Percentiles rank a stretch among this genome's conserved stretches.
These are phyloP conservation scores for Novymonas esmeraldas DNA, from an alignment of 208 protist species.

Conservation along the genomic window DNA sequence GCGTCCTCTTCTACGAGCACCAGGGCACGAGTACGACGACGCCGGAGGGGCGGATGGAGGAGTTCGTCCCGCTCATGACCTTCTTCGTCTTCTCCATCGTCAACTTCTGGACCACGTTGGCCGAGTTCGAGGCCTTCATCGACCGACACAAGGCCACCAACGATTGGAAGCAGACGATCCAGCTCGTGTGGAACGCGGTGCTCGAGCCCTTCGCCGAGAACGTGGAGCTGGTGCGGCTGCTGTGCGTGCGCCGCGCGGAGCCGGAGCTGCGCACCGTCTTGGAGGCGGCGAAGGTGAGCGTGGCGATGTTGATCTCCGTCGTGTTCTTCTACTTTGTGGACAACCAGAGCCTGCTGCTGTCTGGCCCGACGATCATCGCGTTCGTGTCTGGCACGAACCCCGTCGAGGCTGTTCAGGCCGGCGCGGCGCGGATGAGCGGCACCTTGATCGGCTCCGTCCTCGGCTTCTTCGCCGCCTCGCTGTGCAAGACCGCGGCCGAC, in stretches of 20 bases:
- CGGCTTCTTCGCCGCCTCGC: conserved; percentile 72
- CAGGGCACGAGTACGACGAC: conserved; percentile 7
- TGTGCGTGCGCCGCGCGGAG: conserved; percentile 40
- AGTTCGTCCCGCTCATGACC: conserved; percentile 83
- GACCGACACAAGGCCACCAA: conserved; percentile 22
- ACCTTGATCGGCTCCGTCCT: conserved; percentile 74
- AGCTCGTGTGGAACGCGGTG: conserved; percentile 35
- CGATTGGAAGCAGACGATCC: conserved; percentile 36
- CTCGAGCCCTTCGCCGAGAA: conserved; percentile 53
- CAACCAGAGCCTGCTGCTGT: conserved; percentile 58
- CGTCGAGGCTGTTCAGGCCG: conserved; percentile 68
- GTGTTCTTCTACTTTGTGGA: conserved; percentile 80
- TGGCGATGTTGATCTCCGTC: conserved; percentile 76
- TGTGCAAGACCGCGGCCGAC: conserved; percentile 50
- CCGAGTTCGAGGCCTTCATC: conserved; percentile 49
- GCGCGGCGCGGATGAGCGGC: conserved; percentile 57
- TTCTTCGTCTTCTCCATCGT: conserved; percentile 86
- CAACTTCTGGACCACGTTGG: conserved; percentile 73
- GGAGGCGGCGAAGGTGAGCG: conserved; percentile 77
- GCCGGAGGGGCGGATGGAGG: conserved; percentile 55
- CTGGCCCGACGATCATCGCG: conserved; percentile 79
- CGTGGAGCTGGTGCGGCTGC: conserved; percentile 35
- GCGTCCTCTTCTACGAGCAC: conserved; percentile 69
- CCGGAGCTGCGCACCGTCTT: conserved; percentile 60
- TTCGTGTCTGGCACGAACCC: conserved; percentile 79